A percentile compares a stretch with the other conserved stretches of the same genome.
Evolutionary conservation across 2,329 filamentous ascomycete species (phyloP).

Genomic region (Neonectria hederae): DNA sequence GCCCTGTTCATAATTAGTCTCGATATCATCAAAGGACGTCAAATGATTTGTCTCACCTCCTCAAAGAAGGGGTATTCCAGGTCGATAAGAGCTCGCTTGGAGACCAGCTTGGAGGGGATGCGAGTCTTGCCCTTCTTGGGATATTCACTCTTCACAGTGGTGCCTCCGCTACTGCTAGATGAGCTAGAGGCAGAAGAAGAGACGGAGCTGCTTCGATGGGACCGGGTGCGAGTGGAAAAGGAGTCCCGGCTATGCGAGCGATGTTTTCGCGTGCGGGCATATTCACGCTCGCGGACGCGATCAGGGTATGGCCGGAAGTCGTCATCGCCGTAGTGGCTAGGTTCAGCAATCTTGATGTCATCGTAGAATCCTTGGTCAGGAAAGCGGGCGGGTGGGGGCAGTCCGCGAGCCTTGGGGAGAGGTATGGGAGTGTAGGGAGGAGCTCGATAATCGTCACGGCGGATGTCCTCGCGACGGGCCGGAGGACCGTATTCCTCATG

Average conservation of each 20-base stretch:
- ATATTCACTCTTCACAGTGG: constrained; percentile 68
- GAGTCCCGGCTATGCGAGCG: constrained; percentile 53
- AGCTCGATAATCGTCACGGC: constrained; percentile 57
- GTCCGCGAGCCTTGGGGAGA: constrained; percentile 69
- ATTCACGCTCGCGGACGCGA: constrained; percentile 69
- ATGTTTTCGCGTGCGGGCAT: constrained; percentile 60
- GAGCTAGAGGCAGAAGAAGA: constrained; percentile 57
- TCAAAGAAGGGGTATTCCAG: constrained; percentile 87
- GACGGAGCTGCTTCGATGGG: constrained; percentile 54
- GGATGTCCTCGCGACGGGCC: constrained; percentile 57
- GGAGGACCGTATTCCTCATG: constrained; percentile 72
- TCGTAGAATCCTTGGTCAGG: constrained; percentile 67
- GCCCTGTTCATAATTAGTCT: constrained; percentile 61
- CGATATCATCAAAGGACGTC: neutral
- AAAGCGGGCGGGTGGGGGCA: constrained; percentile 68
- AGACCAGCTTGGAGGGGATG: constrained; percentile 83
- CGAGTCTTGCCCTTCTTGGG: constrained; percentile 89
- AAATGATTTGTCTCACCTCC: constrained; percentile 67
- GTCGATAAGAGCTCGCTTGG: constrained; percentile 82
- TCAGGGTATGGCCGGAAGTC: constrained; percentile 72
- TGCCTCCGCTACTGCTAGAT: constrained; percentile 59
- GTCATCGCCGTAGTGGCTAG: constrained; percentile 75
- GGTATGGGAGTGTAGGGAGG: constrained; percentile 70
- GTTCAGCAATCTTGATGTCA: constrained; percentile 74
- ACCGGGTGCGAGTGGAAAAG: constrained; percentile 51